Conservation (phyloP, 2,329 filamentous ascomycete species). For the Penicillium glabrum region DNA sequence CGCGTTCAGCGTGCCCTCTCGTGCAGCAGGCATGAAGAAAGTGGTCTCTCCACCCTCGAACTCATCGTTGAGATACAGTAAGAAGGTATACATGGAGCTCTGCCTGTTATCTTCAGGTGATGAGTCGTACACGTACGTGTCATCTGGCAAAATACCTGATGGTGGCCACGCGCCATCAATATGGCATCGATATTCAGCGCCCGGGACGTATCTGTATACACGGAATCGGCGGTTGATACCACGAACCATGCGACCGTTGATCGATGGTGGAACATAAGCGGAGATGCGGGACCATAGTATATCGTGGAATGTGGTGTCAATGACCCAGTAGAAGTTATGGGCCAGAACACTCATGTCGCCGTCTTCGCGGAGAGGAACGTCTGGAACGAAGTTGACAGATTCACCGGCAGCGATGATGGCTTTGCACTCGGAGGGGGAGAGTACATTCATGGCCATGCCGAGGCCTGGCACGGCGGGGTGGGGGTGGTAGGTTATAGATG, state of each 20-base stretch:
- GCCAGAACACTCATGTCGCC: conserved; percentile 65
- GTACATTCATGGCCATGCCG: conserved; percentile 59
- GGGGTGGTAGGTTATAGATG: conserved; percentile 54
- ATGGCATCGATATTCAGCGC: conserved; percentile 69
- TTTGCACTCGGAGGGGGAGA: conserved; percentile 62
- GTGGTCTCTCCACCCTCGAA: conserved; percentile 72
- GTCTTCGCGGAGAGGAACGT: conserved; percentile 66
- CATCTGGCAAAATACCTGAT: conserved; percentile 59
- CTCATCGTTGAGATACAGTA: conserved; percentile 70
- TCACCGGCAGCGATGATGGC: conserved; percentile 68
- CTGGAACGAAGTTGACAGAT: conserved; percentile 64
- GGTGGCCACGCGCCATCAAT: conserved; percentile 74
- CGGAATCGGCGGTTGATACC: conserved; percentile 70
- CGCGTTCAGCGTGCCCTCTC: conserved; percentile 67
- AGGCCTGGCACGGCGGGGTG: conserved; percentile 66
- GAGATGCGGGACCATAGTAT: conserved; percentile 63
- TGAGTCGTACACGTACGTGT: conserved; percentile 65
- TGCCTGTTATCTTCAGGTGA: conserved; percentile 61
- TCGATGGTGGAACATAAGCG: conserved; percentile 55
- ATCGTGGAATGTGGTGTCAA: conserved; percentile 63
- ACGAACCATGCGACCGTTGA: conserved; percentile 58
- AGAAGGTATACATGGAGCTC: conserved; percentile 67
- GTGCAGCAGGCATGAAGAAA: conserved; percentile 65
- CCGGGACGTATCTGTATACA: conserved; percentile 71
- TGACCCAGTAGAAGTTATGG: conserved; percentile 74